Evolutionary conservation across 495 filamentous ascomycete genomes (phyloP), one percentile per base, ranked within the genome.

Genomic region (Acidiella bohemica): DNA sequence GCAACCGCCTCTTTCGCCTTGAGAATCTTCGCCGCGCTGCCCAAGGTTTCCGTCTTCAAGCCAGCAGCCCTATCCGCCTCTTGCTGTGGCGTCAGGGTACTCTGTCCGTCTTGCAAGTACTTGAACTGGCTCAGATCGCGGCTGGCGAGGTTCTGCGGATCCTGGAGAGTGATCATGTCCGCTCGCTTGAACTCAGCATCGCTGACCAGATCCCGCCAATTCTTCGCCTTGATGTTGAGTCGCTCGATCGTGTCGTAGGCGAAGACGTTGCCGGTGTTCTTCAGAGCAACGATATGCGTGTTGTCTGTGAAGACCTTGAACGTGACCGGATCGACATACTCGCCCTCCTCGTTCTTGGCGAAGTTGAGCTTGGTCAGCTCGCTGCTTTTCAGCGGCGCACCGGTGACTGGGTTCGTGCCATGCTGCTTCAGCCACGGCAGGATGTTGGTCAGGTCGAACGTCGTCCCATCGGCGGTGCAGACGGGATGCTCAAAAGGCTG

Each of bases 291-390:
- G 31, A 99, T 81, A 57, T 99, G 90, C 7, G 92, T 94, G 58
- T 95, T 96, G 56, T 99, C 86, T 26, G 90, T 99, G 50, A 99
- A 78, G 9, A 90, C 78, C 62, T 99, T 99, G 67, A 80, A 96
- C 3, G 84, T 94, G 16, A 99, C 88, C 1, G 90, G 90, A 57
- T 99, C 90, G 46, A 94, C 82, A 50, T 84, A 83, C 50, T 97
- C 92, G 39, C 78, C 84, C 40, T 88, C 79, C 38, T 83, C 88
- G 59, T 96, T 99, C 60, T 92, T 88, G 37, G 80, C 73, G 54
- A 95, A 84, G 41, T 85, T 78, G 27, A 99, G 73, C 58, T 86
- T 87, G 50, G 96, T 84, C 23, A 99, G 70, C 42, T 96, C 88
- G 26, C 76, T 74, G 43, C 69, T 69, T 38, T 82, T 78, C 20